Conservation (phyloP, 495 filamentous ascomycete genomes). For the Xylaria telfairii region DNA sequence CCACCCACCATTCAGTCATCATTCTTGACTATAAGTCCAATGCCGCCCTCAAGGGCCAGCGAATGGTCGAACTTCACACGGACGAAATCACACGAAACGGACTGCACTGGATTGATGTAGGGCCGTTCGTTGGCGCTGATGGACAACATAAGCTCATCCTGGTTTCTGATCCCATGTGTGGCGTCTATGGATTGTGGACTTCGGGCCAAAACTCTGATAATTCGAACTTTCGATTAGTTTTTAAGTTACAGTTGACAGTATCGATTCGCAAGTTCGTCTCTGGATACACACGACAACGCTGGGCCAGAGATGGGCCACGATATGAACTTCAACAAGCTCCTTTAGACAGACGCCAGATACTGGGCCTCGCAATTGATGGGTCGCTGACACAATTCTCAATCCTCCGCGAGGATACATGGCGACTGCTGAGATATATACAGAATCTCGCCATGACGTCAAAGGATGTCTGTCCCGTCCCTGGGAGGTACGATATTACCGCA, state of each 20-base stretch:
- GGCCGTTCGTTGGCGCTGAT: constrained; percentile 28
- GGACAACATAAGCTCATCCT: constrained; percentile 43
- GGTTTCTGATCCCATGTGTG: constrained; percentile 54
- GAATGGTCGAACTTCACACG: constrained; percentile 40
- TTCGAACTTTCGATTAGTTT: constrained; percentile 48
- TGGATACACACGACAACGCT: constrained; percentile 51
- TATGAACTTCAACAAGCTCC: constrained; percentile 40
- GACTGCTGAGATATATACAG: constrained; percentile 68
- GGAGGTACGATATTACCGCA: neutral
- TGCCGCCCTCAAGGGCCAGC: constrained; percentile 27
- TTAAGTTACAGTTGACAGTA: constrained; percentile 55
- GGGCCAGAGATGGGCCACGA: constrained; percentile 31
- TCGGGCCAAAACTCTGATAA: constrained; percentile 46
- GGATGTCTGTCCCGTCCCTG: neutral
- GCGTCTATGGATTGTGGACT: constrained; percentile 58
- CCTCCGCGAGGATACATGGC: constrained; percentile 59
- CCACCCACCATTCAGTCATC: constrained; percentile 51
- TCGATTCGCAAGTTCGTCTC: constrained; percentile 58
- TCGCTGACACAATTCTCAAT: constrained; percentile 67
- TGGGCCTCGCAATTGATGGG: constrained; percentile 72
- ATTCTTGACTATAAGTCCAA: constrained; percentile 47
- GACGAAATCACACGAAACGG: constrained; percentile 46
- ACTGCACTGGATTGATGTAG: constrained; percentile 47
- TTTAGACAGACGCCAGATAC: constrained; percentile 49
- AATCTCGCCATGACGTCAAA: constrained; percentile 52